Percentiles rank a stretch among this genome's conserved stretches.
phyloP scores from a whole-genome alignment of 2,329 filamentous ascomycete species.

The Neopestalotiopsis sp. region DNA sequence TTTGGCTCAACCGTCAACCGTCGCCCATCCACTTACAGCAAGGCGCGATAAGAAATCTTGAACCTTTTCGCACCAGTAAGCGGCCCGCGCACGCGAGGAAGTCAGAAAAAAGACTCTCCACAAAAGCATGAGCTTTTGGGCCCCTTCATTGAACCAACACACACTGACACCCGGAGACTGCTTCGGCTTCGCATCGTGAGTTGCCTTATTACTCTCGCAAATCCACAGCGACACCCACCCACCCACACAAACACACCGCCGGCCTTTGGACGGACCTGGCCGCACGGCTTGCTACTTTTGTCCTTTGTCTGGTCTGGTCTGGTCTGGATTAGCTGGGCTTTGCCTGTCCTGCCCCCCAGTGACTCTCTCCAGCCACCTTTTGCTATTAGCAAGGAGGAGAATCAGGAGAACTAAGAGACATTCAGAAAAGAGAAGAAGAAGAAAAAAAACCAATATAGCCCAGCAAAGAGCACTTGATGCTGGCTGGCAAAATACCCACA shows the following conservation, averaged over 20 bases:
- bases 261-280: neutral
- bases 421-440: no score
- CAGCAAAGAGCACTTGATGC: neutral
- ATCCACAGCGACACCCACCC: slow-evolving; percentile 7
- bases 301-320: neutral
- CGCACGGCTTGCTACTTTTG: slow-evolving; percentile 1
- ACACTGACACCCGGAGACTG: neutral
- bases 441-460: no score
- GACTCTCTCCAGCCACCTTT: neutral
- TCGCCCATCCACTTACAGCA: slow-evolving; percentile 11
- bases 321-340: neutral
- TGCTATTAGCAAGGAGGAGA: neutral
- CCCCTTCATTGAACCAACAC: slow-evolving; percentile 11
- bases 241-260: slow-evolving; percentile 8
- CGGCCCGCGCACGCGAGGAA: slow-evolving; percentile 18
- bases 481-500: neutral
- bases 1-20: neutral
- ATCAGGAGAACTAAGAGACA: no score
- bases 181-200: slow-evolving; percentile 12
- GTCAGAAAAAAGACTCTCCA: slow-evolving; percentile 14
- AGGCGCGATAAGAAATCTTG: slow-evolving; percentile 15
- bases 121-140: slow-evolving; percentile 13
- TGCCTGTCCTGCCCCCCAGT: neutral
- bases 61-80: slow-evolving; percentile 19
- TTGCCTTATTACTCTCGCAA: neutral